Evolutionary conservation across 129 eudicot genomes (phyloP).

Genomic region (Logfia minima): DNA sequence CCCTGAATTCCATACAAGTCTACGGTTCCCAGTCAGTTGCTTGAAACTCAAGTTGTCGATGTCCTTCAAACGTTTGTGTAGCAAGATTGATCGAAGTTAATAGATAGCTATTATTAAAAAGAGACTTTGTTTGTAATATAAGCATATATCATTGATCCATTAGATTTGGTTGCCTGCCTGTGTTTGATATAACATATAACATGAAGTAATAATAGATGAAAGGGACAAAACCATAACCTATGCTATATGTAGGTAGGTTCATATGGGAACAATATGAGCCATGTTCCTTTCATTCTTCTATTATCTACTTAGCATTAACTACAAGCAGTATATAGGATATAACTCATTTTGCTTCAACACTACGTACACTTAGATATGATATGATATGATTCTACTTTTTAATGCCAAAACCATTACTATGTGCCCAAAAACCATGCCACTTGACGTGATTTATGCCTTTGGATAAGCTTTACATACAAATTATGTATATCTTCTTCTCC

Average conservation of each 20-base stretch:
- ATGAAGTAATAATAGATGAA: conserved; percentile 32
- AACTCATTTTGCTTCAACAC: conserved; percentile 38
- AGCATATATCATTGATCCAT: conserved; percentile 21
- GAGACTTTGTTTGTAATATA: conserved; percentile 21
- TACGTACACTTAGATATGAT: conserved; percentile 38
- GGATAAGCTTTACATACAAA: conserved; percentile 30
- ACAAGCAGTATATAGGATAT: conserved; percentile 6
- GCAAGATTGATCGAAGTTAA: neutral
- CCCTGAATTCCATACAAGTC: conserved; percentile 31
- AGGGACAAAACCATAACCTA: conserved; percentile 30
- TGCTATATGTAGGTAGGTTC: conserved; percentile 28
- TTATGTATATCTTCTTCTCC: neutral
- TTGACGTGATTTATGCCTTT: conserved; percentile 34
- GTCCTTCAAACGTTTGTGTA: neutral
- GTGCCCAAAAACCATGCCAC: conserved; percentile 38
- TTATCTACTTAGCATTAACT: conserved; percentile 25
- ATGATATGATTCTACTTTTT: conserved; percentile 36
- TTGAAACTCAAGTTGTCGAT: conserved; percentile 13
- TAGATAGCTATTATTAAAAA: neutral
- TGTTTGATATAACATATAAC: conserved; percentile 13
- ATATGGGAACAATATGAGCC: conserved; percentile 37
- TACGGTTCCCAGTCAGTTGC: conserved; percentile 4
- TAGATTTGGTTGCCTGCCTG: conserved; percentile 28
- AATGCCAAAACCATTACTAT: conserved; percentile 31
- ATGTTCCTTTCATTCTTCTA: conserved; percentile 31